These are phyloP conservation scores for Turnera subulata DNA, from an alignment of 345 rosid species.

Conservation along the genomic window DNA sequence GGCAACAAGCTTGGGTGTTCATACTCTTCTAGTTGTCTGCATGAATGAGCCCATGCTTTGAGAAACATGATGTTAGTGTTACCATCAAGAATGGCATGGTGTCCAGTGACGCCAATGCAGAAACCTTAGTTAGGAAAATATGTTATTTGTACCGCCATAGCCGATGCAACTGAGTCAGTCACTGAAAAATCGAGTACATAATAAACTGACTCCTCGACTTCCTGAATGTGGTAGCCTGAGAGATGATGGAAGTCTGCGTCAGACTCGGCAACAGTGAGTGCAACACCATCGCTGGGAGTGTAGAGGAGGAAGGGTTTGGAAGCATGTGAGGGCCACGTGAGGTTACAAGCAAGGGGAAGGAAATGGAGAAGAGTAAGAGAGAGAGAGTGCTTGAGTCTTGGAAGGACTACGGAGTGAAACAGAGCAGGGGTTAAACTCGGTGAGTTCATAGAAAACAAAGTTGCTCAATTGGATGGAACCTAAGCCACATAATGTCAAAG, in stretches of 20 bases:
- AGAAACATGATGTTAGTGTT: slow-evolving; percentile 1
- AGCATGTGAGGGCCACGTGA: slow-evolving; percentile 21
- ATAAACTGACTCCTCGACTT: slow-evolving; percentile 23
- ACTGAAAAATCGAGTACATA: slow-evolving; percentile 26
- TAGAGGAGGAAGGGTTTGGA: slow-evolving; percentile 25
- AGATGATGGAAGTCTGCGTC: slow-evolving; percentile 22
- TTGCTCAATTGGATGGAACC: slow-evolving; percentile 28
- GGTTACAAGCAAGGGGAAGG: slow-evolving; percentile 33
- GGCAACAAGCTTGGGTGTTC: background rate
- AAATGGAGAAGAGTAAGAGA: slow-evolving; percentile 31
- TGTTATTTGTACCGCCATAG: slow-evolving; percentile 15
- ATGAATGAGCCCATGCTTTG: slow-evolving; percentile 22
- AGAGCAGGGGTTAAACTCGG: slow-evolving; percentile 13
- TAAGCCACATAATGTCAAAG: slow-evolving; percentile 28
- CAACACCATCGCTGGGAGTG: slow-evolving; percentile 24
- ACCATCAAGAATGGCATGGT: slow-evolving; percentile 17
- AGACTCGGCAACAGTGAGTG: slow-evolving; percentile 38
- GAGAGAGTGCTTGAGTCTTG: slow-evolving; percentile 37
- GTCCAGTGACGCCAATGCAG: slow-evolving; percentile 1
- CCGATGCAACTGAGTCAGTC: slow-evolving; percentile 12
- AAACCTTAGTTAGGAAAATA: slow-evolving; percentile 19
- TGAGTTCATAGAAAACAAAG: slow-evolving; percentile 33
- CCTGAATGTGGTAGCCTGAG: slow-evolving; percentile 15
- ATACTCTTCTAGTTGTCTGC: background rate
- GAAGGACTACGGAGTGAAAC: slow-evolving; percentile 35